Conservation (phyloP, 768 basidiomycete genomes). For the Pleurotus platypus region DNA sequence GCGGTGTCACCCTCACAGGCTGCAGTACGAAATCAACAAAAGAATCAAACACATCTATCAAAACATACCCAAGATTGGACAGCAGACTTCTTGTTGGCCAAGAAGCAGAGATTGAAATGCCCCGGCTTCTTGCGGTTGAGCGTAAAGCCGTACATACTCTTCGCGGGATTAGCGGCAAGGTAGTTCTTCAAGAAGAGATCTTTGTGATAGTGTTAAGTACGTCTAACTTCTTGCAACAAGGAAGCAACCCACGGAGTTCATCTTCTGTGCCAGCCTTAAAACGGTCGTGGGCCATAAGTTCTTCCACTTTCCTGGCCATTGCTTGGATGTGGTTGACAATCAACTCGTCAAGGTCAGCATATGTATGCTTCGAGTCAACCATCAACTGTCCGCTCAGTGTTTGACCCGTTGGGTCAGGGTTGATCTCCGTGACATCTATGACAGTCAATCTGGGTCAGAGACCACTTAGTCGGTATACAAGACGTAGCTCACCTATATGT, state of each 20-base stretch:
- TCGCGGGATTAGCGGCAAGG: constrained; percentile 88
- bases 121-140: constrained; percentile 87
- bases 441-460: neutral
- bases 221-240: constrained; percentile 1
- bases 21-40: constrained; percentile 24
- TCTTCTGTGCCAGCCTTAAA: constrained; percentile 87
- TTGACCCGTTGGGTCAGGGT: constrained; percentile 69
- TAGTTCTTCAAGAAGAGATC: constrained; percentile 88
- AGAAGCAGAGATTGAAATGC: constrained; percentile 90
- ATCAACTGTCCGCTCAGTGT: constrained; percentile 60
- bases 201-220: constrained; percentile 23
- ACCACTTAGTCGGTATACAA: constrained; percentile 4
- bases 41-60: constrained; percentile 1
- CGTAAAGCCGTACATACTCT: constrained; percentile 95
- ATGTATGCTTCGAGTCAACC: constrained; percentile 76
- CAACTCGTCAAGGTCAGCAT: constrained; percentile 93
- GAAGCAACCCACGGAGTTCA: constrained; percentile 74
- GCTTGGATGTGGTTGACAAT: constrained; percentile 96
- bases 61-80: constrained; percentile 87
- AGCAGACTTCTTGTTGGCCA: constrained; percentile 85
- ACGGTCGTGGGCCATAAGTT: constrained; percentile 93
- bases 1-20: constrained; percentile 85
- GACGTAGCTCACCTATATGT: constrained; percentile 73
- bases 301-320: constrained; percentile 89
- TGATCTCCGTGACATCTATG: constrained; percentile 78